Evolutionary conservation across 2,329 filamentous ascomycete species (phyloP).

Genomic region (Colletotrichum sp.): DNA sequence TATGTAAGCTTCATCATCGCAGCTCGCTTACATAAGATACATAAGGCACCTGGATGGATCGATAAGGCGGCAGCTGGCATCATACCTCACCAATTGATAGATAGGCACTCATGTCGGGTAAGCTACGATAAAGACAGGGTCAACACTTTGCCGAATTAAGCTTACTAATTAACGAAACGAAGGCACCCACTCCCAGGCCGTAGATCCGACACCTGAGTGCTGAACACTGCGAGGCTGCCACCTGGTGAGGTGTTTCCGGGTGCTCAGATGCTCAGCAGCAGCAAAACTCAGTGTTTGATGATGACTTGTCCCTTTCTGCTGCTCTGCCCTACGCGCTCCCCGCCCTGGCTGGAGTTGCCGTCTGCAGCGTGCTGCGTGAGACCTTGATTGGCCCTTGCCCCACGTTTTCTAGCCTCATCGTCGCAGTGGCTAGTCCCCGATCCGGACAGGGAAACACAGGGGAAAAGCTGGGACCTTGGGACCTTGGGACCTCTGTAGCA

Average conservation of each 20-base stretch:
- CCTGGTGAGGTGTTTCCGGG: neutral
- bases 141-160: neutral
- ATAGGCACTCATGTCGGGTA: neutral
- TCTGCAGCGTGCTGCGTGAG: neutral
- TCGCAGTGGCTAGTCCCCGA: constrained; percentile 4
- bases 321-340: constrained; percentile 10
- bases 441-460: constrained; percentile 9
- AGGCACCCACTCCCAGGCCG: neutral
- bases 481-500: constrained; percentile 9
- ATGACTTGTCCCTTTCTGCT: neutral
- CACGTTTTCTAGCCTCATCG: constrained; percentile 16
- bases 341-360: neutral
- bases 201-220: neutral
- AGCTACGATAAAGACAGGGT: neutral
- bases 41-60: neutral
- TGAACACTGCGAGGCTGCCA: neutral
- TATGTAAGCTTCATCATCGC: neutral
- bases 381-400: constrained; percentile 14
- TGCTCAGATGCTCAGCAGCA: neutral
- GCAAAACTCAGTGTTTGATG: neutral
- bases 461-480: constrained; percentile 6
- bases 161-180: neutral
- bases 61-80: neutral
- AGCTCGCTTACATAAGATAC: neutral
- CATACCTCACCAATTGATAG: neutral